A percentile compares a stretch with the other conserved stretches of the same genome.
Evolutionary conservation across 2,329 filamentous ascomycete species (phyloP).

Genomic region (Shiraia bambusicola): DNA sequence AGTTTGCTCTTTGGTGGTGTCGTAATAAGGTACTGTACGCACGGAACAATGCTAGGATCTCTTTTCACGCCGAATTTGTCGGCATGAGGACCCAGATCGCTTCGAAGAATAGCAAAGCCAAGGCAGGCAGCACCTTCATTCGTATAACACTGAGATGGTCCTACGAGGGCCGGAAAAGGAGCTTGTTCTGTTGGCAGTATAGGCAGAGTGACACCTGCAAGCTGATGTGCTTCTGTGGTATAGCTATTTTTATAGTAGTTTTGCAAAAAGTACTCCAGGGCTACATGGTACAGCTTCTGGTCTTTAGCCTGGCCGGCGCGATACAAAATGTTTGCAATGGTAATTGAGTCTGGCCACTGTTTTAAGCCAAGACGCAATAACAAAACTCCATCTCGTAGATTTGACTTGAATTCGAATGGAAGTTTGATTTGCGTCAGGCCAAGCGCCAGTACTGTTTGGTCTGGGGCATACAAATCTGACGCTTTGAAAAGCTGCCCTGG

Average conservation of each 20-base stretch:
- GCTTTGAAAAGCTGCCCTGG: constrained; percentile 39
- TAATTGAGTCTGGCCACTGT: constrained; percentile 67
- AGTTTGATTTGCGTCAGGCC: constrained; percentile 60
- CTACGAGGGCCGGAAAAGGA: constrained; percentile 64
- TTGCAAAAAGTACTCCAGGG: constrained; percentile 79
- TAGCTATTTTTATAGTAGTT: constrained; percentile 81
- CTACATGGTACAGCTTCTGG: constrained; percentile 60
- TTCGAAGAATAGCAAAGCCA: constrained; percentile 75
- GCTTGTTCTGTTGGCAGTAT: constrained; percentile 70
- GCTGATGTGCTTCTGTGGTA: constrained; percentile 58
- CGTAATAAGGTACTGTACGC: constrained; percentile 70
- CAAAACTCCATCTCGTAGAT: constrained; percentile 67
- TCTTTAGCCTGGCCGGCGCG: constrained; percentile 57
- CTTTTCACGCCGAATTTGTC: constrained; percentile 81
- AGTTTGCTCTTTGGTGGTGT: constrained; percentile 68
- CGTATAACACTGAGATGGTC: constrained; percentile 77
- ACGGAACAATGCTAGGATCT: constrained; percentile 77
- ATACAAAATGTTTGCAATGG: constrained; percentile 77
- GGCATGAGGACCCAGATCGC: constrained; percentile 77
- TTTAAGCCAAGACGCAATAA: constrained; percentile 72
- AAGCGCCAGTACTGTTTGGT: constrained; percentile 32
- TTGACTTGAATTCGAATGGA: constrained; percentile 68
- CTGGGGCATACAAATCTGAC: constrained; percentile 40
- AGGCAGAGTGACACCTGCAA: constrained; percentile 44
- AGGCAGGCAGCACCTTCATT: constrained; percentile 75